These are phyloP conservation scores for Penicillium sp. DNA, from an alignment of 2,329 filamentous ascomycete genomes.

Conservation along the genomic window DNA sequence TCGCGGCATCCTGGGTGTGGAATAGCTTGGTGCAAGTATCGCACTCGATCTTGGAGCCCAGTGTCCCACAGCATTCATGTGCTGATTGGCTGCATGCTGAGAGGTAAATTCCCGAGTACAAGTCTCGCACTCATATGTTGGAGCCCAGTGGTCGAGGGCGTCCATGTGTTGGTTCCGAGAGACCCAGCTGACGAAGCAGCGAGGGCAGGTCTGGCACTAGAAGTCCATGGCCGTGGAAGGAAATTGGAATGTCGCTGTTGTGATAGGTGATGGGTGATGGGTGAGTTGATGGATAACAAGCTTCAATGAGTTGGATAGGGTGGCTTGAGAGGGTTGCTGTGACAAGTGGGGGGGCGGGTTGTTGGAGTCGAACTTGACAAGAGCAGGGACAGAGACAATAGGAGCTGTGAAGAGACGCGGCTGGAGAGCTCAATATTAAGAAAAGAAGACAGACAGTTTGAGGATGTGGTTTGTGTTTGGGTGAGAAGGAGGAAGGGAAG, in stretches of 20 bases:
- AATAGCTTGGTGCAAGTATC: slow-evolving; percentile 48
- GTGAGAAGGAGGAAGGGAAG: too few species aligned
- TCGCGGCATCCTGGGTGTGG: neutral
- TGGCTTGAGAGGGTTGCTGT: too few species aligned
- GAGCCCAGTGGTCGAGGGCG: neutral
- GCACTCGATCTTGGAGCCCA: slow-evolving; percentile 22
- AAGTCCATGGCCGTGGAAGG: neutral
- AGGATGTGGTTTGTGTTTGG: too few species aligned
- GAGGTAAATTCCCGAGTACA: slow-evolving; percentile 13
- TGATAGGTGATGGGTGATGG: neutral
- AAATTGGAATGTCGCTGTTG: neutral
- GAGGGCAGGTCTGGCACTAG: neutral
- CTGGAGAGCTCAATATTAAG: too few species aligned
- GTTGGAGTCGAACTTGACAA: too few species aligned
- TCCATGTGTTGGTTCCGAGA: slow-evolving; percentile 1
- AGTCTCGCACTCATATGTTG: slow-evolving; percentile 15
- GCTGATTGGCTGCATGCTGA: slow-evolving; percentile 13
- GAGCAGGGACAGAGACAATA: too few species aligned
- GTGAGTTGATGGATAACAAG: too few species aligned
- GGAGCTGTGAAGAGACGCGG: too few species aligned
- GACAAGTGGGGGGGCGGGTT: too few species aligned
- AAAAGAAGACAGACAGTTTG: too few species aligned
- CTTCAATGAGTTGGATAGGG: too few species aligned
- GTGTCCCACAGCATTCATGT: slow-evolving; percentile 19
- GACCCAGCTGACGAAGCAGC: neutral